Conservation (phyloP, 129 eudicot genomes). For the Centrapalus pauciflorus region DNA sequence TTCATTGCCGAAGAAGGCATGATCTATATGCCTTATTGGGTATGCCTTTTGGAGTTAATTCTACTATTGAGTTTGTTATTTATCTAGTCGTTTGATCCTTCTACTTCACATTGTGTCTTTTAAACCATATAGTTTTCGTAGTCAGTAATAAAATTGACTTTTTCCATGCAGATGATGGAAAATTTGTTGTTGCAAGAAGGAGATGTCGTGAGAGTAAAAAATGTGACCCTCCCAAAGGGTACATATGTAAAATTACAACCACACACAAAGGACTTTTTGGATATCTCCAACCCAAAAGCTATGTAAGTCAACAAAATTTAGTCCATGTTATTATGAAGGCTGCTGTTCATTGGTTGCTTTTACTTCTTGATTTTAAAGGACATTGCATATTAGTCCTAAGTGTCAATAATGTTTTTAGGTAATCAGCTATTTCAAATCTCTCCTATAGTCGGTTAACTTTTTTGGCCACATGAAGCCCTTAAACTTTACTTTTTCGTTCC, state of each 20-base stretch:
- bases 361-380: not conserved
- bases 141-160: not conserved
- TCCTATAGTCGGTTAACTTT: too few relatives aligned
- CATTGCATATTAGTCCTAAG: too few relatives aligned
- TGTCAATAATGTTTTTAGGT: too few relatives aligned
- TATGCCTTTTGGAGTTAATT: constrained; percentile 13
- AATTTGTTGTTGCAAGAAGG: constrained; percentile 90
- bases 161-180: constrained; percentile 73
- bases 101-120: not conserved
- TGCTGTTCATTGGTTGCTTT: not conserved
- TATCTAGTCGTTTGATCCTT: not conserved
- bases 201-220: constrained; percentile 66
- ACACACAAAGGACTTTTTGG: constrained; percentile 88
- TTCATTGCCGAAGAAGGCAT: constrained; percentile 96
- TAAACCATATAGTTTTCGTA: not conserved
- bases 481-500: too few relatives aligned
- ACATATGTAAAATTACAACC: constrained; percentile 90
- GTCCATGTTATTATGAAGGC: not conserved
- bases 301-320: constrained; percentile 9
- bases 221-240: constrained; percentile 89
- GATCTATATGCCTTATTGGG: constrained; percentile 94
- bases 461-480: too few relatives aligned
- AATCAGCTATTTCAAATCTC: too few relatives aligned
- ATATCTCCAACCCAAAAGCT: constrained; percentile 91
- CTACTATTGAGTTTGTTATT: not conserved